Evolutionary conservation across 1,284 basidiomycete species (phyloP).

Genomic region (Puccinia triticina): DNA sequence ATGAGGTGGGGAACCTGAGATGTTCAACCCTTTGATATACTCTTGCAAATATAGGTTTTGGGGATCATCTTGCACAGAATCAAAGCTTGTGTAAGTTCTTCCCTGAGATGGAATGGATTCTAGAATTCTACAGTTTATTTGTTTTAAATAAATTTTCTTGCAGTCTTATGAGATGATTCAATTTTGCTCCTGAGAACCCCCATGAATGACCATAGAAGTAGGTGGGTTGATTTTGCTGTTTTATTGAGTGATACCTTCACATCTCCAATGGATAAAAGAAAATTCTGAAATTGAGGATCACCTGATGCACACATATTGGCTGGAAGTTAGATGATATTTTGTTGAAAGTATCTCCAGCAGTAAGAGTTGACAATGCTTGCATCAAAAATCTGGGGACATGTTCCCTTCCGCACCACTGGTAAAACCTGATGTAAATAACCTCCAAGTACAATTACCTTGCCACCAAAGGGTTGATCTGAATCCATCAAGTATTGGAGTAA

Average conservation of each 20-base stretch:
- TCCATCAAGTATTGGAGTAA: neutral
- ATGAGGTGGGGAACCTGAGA: no score
- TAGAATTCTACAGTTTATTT: no score
- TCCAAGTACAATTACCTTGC: neutral
- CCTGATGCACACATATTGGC: no score
- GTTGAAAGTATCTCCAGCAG: conserved; percentile 2
- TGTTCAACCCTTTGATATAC: no score
- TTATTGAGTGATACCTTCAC: neutral
- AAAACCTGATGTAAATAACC: conserved; percentile 17
- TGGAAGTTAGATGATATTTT: neutral
- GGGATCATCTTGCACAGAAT: no score
- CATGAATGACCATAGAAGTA: neutral
- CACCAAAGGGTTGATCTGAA: conserved; percentile 8
- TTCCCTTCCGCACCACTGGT: neutral
- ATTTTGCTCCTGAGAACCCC: neutral
- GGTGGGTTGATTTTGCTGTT: neutral
- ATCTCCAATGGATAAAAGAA: neutral
- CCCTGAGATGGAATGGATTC: no score
- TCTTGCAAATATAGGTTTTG: no score
- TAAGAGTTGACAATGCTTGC: neutral
- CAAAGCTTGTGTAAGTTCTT: no score
- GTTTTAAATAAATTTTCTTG: no score
- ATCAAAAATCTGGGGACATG: neutral
- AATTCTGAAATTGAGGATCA: no score
- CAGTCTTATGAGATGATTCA: conserved; percentile 16